phyloP scores from a whole-genome alignment of 495 filamentous ascomycete species.

The Neurospora africana region DNA sequence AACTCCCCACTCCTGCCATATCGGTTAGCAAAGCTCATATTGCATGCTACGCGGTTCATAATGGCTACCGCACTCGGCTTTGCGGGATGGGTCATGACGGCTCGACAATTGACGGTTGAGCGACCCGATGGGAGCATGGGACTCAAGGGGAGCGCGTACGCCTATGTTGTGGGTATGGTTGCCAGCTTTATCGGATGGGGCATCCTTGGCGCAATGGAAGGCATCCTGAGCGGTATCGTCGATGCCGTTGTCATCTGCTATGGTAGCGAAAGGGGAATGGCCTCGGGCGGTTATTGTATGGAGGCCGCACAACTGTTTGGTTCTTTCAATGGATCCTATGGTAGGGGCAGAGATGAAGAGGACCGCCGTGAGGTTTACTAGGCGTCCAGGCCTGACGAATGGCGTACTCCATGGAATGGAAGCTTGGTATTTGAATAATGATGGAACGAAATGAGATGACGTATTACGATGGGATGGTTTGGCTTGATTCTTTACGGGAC shows the following conservation, averaged over 20 bases:
- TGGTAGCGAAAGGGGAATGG: slow-evolving; percentile 70
- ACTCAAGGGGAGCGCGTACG: slow-evolving; percentile 78
- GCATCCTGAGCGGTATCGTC: slow-evolving; percentile 80
- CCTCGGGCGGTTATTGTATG: slow-evolving; percentile 66
- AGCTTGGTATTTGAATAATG: neutral
- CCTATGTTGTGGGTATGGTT: slow-evolving; percentile 85
- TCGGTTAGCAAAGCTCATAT: slow-evolving; percentile 78
- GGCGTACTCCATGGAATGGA: neutral
- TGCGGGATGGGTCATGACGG: slow-evolving; percentile 94
- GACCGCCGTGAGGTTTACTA: neutral
- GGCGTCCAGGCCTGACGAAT: neutral
- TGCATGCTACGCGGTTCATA: slow-evolving; percentile 80
- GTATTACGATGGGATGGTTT: neutral
- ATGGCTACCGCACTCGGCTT: slow-evolving; percentile 85
- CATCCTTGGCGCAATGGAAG: slow-evolving; percentile 88
- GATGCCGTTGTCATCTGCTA: slow-evolving; percentile 91
- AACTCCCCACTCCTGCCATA: slow-evolving; percentile 52
- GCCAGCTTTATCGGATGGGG: slow-evolving; percentile 93
- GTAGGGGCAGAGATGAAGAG: neutral
- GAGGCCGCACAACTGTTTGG: slow-evolving; percentile 79
- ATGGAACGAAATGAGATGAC: neutral
- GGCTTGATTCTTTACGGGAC: neutral
- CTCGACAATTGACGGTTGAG: slow-evolving; percentile 52
- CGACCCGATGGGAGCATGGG: slow-evolving; percentile 35
- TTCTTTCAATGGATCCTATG: neutral